phyloP scores from a whole-genome alignment of 1,284 basidiomycete species.

The Microbotryum scabiosae region DNA sequence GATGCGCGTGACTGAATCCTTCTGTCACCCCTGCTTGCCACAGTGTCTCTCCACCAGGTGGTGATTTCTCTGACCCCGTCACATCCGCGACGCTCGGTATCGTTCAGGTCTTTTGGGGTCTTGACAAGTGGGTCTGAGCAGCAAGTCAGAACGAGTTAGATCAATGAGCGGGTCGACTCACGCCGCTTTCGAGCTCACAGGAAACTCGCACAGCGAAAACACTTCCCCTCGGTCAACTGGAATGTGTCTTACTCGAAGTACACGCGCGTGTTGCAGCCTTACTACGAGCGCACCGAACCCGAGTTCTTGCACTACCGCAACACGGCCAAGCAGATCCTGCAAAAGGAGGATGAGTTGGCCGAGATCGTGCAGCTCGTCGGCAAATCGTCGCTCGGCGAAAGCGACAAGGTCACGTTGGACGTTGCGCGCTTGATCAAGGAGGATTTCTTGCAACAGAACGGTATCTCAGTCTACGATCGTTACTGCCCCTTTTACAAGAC shows the following conservation, averaged over 20 bases:
- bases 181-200: slow-evolving; percentile 52
- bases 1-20: not conserved
- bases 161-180: not conserved
- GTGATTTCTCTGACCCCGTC: slow-evolving; percentile 98
- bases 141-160: not conserved
- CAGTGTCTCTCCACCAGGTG: slow-evolving; percentile 1
- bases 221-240: slow-evolving; percentile 71
- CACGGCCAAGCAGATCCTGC: slow-evolving; percentile 89
- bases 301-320: slow-evolving; percentile 89
- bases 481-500: slow-evolving; percentile 98
- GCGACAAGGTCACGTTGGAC: slow-evolving; percentile 97
- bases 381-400: slow-evolving; percentile 93
- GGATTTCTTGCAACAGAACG: slow-evolving; percentile 98
- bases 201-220: slow-evolving; percentile 85
- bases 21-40: not conserved
- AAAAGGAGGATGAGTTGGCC: slow-evolving; percentile 96
- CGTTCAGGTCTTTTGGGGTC: slow-evolving; percentile 97
- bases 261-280: slow-evolving; percentile 84
- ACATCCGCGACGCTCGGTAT: slow-evolving; percentile 95
- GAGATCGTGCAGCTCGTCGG: slow-evolving; percentile 99
- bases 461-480: slow-evolving; percentile 94
- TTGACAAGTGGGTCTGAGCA: slow-evolving; percentile 40
- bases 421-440: slow-evolving; percentile 85
- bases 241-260: slow-evolving; percentile 98
- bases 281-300: slow-evolving; percentile 83